Evolutionary conservation across 495 filamentous ascomycete genomes (phyloP), one percentile per base, ranked within the genome.

Genomic region (Filosporella fistucella): DNA sequence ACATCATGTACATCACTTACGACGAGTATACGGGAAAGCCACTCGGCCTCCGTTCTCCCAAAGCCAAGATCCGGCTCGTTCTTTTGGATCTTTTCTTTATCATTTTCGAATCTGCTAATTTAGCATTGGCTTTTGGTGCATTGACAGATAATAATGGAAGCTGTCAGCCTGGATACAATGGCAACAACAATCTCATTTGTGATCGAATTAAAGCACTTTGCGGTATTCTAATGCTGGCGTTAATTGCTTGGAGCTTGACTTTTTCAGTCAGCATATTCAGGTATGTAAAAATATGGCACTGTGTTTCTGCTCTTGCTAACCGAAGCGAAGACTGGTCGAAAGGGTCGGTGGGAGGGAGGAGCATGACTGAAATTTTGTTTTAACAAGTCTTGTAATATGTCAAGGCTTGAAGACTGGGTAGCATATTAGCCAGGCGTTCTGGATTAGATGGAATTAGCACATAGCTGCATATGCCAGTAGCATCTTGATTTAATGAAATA

Each of bases 1-100:
- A 96, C 63, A 77, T 93, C 26, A 59, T 88, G 41, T 97, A 95
- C 63, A 91, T 98, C 63, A 95, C 89, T 2, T 96, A 84, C 65
- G 93, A 98, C 62, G 93, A 98, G 65, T 97, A 95, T 65, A 91
- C 88, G 3, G 83, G 88, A 14, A 94, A 96, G 59, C 93, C 93
- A 3, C 69, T 98, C 25, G 93, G 93, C 4, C 69, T 98, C 46
- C 85, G 93, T 22, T 81, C 80, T 5, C 80, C 88, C 2, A 82
- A 79, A 28, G 82, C 89, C 17, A 97, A 97, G 60, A 84, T 95
- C 55, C 78, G 85, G 17, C 76, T 98, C 47, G 77, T 96, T 42
- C 79, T 98, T 47, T 76, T 96, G 49, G 93, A 98, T 67, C 74
- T 97, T 2, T 78, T 96, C 61, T 98, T 98, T 63, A 94, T 98